Conservation (phyloP, 75 land plant genomes). For the Cupressus sempervirens region DNA sequence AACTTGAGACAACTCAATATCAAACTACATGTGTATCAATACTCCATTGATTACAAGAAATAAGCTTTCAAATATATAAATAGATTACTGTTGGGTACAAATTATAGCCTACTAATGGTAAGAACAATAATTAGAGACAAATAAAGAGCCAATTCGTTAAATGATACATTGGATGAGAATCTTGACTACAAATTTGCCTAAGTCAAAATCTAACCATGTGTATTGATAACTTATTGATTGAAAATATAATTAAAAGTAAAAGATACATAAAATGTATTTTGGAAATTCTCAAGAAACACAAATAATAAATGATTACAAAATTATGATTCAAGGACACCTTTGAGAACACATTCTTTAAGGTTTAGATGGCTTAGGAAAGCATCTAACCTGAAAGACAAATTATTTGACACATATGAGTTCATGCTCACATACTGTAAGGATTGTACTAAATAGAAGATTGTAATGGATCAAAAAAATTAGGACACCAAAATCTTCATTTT, state of each 20-base stretch:
- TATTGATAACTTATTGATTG: background rate
- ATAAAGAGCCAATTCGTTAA: too few relatives aligned
- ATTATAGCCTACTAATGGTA: background rate
- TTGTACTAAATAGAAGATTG: background rate
- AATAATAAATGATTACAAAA: constrained; percentile 47
- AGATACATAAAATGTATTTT: background rate
- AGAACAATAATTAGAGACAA: too few relatives aligned
- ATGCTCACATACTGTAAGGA: background rate
- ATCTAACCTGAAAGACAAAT: constrained; percentile 48
- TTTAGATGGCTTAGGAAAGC: constrained; percentile 51
- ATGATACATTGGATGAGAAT: background rate
- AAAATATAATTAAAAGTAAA: background rate
- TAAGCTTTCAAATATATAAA: background rate
- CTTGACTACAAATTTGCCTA: background rate
- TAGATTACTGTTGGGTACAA: background rate
- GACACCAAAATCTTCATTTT: background rate
- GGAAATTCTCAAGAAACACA: background rate
- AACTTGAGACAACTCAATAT: background rate
- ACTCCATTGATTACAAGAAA: background rate
- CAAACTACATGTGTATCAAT: background rate
- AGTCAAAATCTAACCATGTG: background rate
- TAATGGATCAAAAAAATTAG: background rate
- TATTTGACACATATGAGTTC: background rate
- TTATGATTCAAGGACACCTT: constrained; percentile 76
- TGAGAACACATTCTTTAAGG: constrained; percentile 76